Conservation (phyloP, 768 basidiomycete species). For the Naganishia friedmannii region DNA sequence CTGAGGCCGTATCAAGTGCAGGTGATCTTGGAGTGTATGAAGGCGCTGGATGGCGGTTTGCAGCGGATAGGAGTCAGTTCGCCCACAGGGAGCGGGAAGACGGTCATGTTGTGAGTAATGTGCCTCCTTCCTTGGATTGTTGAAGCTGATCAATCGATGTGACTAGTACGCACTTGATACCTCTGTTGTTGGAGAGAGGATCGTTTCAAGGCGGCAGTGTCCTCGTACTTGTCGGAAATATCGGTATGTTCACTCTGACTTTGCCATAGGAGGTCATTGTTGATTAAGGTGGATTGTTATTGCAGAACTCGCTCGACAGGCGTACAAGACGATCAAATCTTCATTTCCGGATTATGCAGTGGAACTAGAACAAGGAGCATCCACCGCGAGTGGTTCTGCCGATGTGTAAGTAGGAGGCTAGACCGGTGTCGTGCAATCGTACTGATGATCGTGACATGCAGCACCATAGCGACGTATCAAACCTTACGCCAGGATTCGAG, state of each 20-base stretch:
- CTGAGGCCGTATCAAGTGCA: conserved; percentile 78
- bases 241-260: conserved; percentile 42
- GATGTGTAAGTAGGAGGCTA: conserved; percentile 65
- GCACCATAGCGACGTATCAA: conserved; percentile 54
- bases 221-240: conserved; percentile 80
- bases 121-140: no score
- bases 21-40: conserved; percentile 72
- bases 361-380: conserved; percentile 84
- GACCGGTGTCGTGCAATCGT: not conserved
- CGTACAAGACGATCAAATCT: conserved; percentile 66
- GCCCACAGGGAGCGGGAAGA: conserved; percentile 62
- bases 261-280: not conserved
- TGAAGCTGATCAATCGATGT: not conserved
- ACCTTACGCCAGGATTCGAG: conserved; percentile 67
- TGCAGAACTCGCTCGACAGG: conserved; percentile 77
- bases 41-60: conserved; percentile 65
- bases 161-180: conserved; percentile 30
- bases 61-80: conserved; percentile 55
- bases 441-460: conserved; percentile 28
- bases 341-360: conserved; percentile 72
- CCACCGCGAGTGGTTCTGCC: conserved; percentile 72
- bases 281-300: not conserved
- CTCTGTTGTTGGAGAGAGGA: conserved; percentile 20
- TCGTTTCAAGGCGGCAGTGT: conserved; percentile 58
- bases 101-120: conserved; percentile 66